A percentile compares a stretch with the other conserved stretches of the same genome.
Conservation (phyloP, 495 filamentous ascomycete genomes). For the Lophiotrema nucula region DNA sequence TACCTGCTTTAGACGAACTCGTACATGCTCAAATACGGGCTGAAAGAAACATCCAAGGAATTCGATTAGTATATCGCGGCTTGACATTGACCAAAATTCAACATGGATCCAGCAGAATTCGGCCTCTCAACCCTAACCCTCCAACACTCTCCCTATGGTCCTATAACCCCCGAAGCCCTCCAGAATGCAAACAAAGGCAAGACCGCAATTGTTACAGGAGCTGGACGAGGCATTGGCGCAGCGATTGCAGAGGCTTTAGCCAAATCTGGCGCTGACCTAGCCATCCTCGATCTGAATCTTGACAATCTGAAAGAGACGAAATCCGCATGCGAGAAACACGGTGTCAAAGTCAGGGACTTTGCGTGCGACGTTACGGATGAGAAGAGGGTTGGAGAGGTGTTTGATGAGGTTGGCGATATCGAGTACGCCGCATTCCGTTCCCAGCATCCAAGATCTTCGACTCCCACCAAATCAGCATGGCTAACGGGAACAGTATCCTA, state of each 20-base stretch:
- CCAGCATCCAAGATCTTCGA: no score
- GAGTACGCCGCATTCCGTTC: no score
- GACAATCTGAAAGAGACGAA: conserved; percentile 9
- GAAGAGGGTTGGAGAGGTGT: background rate
- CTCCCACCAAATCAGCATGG: background rate
- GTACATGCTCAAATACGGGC: no score
- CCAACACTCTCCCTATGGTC: conserved; percentile 18
- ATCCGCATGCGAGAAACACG: conserved; percentile 7
- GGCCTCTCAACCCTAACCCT: conserved; percentile 16
- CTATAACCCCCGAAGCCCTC: conserved; percentile 12
- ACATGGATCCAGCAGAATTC: conserved; percentile 27
- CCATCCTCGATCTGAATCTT: conserved; percentile 16
- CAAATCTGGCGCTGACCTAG: conserved; percentile 25
- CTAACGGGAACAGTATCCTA: background rate
- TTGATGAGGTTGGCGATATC: conserved; percentile 8
- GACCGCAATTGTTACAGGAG: conserved; percentile 31
- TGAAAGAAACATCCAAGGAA: no score
- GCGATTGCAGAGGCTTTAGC: conserved; percentile 28
- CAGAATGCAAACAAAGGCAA: conserved; percentile 17
- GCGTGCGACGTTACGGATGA: conserved; percentile 18
- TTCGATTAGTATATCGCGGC: no score
- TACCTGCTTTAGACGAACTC: no score
- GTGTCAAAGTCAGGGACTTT: conserved; percentile 16
- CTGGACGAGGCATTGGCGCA: conserved; percentile 30
- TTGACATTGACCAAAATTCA: no score